phyloP scores from a whole-genome alignment of 495 filamentous ascomycete genomes.

The Podospora tetraspora region DNA sequence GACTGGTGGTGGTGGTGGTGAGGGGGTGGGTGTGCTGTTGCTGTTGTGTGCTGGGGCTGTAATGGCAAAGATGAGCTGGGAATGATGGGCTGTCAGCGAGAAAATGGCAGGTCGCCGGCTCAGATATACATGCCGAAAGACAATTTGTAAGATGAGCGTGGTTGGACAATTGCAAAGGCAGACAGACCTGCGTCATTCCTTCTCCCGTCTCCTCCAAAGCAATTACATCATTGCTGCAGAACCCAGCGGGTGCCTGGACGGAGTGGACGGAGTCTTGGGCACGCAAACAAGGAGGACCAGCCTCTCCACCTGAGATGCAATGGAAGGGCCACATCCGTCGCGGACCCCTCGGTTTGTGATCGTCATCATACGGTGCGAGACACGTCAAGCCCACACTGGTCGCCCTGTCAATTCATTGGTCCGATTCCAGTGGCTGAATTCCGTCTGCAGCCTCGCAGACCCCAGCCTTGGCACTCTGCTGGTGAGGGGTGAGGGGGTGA shows the following conservation, averaged over 20 bases:
- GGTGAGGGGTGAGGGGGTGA: neutral
- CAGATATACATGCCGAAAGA: neutral
- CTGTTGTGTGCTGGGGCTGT: neutral
- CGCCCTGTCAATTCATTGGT: neutral
- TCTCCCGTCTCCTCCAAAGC: neutral
- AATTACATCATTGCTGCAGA: slow-evolving; percentile 26
- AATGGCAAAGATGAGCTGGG: too few species aligned
- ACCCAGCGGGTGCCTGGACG: neutral
- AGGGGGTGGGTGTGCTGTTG: neutral
- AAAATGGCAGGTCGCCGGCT: neutral
- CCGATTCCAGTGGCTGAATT: neutral
- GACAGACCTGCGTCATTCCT: neutral
- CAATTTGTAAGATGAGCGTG: slow-evolving; percentile 3
- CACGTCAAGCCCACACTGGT: fast-evolving
- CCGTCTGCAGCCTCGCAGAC: slow-evolving; percentile 1
- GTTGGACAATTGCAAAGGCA: neutral
- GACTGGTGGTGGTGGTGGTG: neutral
- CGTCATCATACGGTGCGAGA: neutral
- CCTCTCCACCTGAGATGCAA: too few species aligned
- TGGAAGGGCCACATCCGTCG: too few species aligned
- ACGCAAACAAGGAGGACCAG: too few species aligned
- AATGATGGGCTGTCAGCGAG: neutral
- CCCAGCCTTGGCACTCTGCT: neutral
- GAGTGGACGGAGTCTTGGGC: neutral
- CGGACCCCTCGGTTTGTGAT: neutral